Conservation (phyloP, 1,284 basidiomycete species). For the Albatrellus sp. region DNA sequence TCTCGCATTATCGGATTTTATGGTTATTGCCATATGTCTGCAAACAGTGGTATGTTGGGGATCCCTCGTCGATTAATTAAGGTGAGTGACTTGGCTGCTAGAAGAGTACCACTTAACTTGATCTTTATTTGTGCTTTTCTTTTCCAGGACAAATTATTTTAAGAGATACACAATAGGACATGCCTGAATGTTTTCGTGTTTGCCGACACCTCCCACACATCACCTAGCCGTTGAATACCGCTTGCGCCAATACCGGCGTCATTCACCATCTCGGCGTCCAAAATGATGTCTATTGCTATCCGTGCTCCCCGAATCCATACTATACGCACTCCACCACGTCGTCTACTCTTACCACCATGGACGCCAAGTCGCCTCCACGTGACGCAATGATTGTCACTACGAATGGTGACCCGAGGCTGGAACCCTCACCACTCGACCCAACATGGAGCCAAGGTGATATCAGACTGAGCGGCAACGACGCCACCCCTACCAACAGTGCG, state of each 20-base stretch:
- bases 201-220: not conserved
- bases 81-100: conserved; percentile 9
- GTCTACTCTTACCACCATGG: not conserved
- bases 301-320: not conserved
- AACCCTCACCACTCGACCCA: not conserved
- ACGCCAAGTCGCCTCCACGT: not conserved
- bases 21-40: conserved; percentile 44
- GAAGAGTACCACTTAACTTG: not conserved
- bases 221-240: conserved; percentile 34
- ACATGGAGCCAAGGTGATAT: not conserved
- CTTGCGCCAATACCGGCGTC: conserved; percentile 35
- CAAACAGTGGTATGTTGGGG: conserved; percentile 29
- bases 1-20: conserved; percentile 28
- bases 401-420: no score
- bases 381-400: not conserved
- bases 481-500: not conserved
- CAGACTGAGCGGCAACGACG: not conserved
- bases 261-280: conserved; percentile 11
- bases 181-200: not conserved
- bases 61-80: conserved; percentile 33
- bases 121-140: not conserved
- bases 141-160: conserved; percentile 21
- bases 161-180: conserved; percentile 26
- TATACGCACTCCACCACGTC: not conserved
- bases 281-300: conserved; percentile 10